Conservation (phyloP, 257 asterid species). For the Asclepias syriaca region DNA sequence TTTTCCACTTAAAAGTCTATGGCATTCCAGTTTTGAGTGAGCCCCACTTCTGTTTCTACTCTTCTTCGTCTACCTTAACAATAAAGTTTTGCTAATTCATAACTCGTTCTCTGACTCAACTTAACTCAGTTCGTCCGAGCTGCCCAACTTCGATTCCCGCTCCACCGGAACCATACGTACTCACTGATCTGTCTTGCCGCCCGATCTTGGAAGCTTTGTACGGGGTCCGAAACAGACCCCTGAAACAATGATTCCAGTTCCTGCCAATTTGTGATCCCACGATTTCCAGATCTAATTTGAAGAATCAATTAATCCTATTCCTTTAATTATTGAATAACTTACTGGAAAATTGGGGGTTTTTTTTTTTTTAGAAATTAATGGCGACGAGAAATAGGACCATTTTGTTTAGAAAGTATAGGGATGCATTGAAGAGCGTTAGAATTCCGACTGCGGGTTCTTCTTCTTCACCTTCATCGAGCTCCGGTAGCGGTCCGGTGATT, state of each 20-base stretch:
- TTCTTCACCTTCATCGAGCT: slow-evolving; percentile 50
- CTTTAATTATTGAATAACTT: not conserved
- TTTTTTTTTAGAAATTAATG: slow-evolving; percentile 33
- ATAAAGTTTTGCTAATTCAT: not conserved
- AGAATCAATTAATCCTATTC: slow-evolving; percentile 1
- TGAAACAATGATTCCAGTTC: slow-evolving; percentile 3
- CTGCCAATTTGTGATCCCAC: not conserved
- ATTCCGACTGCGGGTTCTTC: slow-evolving; percentile 57
- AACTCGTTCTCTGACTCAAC: slow-evolving; percentile 14
- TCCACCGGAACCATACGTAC: slow-evolving; percentile 15
- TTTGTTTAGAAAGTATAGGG: slow-evolving; percentile 76
- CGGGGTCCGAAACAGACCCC: slow-evolving; percentile 13
- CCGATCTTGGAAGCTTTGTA: not conserved
- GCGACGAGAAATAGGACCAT: slow-evolving; percentile 91
- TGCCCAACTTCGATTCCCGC: slow-evolving; percentile 11
- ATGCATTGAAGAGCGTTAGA: slow-evolving; percentile 88
- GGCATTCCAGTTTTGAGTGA: too few species aligned
- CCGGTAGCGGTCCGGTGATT: slow-evolving; percentile 81
- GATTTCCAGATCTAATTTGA: slow-evolving; percentile 25
- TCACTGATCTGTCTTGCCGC: slow-evolving; percentile 9
- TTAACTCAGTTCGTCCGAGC: slow-evolving; percentile 1
- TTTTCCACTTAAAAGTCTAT: too few species aligned
- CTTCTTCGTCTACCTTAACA: slow-evolving; percentile 12
- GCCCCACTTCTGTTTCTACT: not conserved
- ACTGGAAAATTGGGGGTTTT: not conserved